These are phyloP conservation scores for Phoma sp. DNA, from an alignment of 2,329 filamentous ascomycete species.

Conservation along the genomic window DNA sequence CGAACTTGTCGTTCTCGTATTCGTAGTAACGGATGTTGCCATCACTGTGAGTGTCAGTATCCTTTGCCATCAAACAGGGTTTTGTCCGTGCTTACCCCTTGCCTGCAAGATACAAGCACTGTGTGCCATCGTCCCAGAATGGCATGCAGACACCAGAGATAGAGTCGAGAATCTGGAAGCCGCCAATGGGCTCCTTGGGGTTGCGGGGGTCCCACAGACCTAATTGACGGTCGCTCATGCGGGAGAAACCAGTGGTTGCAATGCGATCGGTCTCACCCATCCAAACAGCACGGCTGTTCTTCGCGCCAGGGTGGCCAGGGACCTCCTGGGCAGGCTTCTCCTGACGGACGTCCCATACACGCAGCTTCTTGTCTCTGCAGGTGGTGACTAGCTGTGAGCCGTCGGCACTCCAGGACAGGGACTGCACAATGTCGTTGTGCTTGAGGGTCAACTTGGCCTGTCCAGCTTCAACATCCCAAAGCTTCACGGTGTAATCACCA, in stretches of 20 bases:
- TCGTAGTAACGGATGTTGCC: slow-evolving; percentile 99
- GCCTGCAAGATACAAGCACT: slow-evolving; percentile 93
- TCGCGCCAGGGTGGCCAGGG: slow-evolving; percentile 86
- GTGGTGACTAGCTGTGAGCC: slow-evolving; percentile 89
- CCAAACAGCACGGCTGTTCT: slow-evolving; percentile 97
- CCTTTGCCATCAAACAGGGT: neutral
- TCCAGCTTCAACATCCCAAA: slow-evolving; percentile 91
- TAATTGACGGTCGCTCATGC: slow-evolving; percentile 97
- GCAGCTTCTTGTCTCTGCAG: slow-evolving; percentile 96
- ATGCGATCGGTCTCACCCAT: slow-evolving; percentile 96
- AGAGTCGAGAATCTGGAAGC: slow-evolving; percentile 89
- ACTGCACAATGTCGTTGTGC: slow-evolving; percentile 92
- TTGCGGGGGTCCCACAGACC: slow-evolving; percentile 93
- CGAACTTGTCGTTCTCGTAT: slow-evolving; percentile 98
- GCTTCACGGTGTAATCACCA: slow-evolving; percentile 91
- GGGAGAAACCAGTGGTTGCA: slow-evolving; percentile 95
- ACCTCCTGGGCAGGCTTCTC: slow-evolving; percentile 86
- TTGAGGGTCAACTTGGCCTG: slow-evolving; percentile 78
- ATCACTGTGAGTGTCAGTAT: slow-evolving; percentile 66
- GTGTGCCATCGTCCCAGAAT: slow-evolving; percentile 98
- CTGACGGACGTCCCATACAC: slow-evolving; percentile 96
- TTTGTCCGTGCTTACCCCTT: slow-evolving; percentile 75
- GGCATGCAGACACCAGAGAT: slow-evolving; percentile 99
- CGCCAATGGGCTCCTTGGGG: slow-evolving; percentile 80
- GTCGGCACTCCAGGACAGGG: slow-evolving; percentile 91